Base-by-base conservation (phyloP, 176 grass and related monocot genomes). In the Carex littledalei region DNA sequence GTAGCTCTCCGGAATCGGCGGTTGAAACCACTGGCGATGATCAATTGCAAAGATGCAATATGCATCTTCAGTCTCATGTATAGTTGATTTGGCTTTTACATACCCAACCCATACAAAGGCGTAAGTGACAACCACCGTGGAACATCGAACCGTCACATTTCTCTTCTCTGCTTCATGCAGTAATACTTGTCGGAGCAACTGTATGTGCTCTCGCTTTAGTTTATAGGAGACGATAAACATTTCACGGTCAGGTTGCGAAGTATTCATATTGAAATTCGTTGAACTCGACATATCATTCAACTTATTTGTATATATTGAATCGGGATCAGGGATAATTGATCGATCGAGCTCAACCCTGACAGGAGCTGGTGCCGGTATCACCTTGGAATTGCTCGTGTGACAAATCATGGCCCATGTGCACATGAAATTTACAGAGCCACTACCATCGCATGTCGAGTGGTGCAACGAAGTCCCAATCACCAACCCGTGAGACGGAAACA, bases 61-160 rank as follows among this genome's bases (percentile, higher is more conserved):
- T 18, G 26, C 22, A 29, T 20, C 57, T 79, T 26, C 12, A 8
- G 66, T 84, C 17, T 49, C 82, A 1, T 18, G 59, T 1, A 7
- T 8, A 24, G 16, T 34, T 66, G 35, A 47, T 6, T 54, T 43
- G 10, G 53, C 85, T 70, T 82, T 82, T 43, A 84, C 72, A 63
- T 86, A 84, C 52, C 88, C 86, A 39, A 88, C 39, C 88, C 86
- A 93, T 78, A 49, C 64, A 43, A 83, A 69, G 1, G 91, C 88
- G 41, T 80, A 93, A 3, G 64, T 52, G 37, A 86, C 84, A 7
- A 86, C 84, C 34, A 70, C 43, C 0, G 82, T 86, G 59, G 91
- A 90, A 29, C 69, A 87, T 20, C 60, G 79, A 5, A 82, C 49
- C 3, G 18, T 22, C 10, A 55, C 13, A 2, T 79, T 56, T 26